Percentiles rank a stretch among this genome's conserved stretches.
Evolutionary conservation across 106 monocot species (phyloP).

Genomic region (Hemerocallis citrina): DNA sequence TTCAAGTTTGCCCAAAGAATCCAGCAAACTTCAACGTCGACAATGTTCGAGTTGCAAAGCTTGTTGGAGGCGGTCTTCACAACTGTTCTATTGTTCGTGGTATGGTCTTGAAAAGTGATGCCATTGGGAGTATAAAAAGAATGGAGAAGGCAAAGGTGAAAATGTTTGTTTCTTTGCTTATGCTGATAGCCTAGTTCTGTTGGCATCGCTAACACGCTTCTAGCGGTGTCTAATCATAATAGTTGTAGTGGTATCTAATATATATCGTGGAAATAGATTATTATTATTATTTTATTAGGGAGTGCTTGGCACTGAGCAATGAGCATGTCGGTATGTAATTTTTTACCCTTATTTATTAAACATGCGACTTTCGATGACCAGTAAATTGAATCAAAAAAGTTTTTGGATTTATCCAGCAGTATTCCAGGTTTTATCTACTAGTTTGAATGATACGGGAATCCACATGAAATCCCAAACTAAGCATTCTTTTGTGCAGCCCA

Average conservation of each 20-base stretch:
- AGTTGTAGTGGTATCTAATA: neutral
- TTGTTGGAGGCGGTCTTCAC: slow-evolving; percentile 88
- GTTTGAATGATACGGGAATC: too few relatives aligned
- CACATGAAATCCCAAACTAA: too few relatives aligned
- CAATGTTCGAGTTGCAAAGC: slow-evolving; percentile 89
- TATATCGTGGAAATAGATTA: neutral
- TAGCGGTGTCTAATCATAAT: too few relatives aligned
- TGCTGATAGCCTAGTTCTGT: neutral
- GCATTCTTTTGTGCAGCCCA: too few relatives aligned
- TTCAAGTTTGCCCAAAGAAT: slow-evolving; percentile 98
- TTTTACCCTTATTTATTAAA: too few relatives aligned
- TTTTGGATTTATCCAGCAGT: too few relatives aligned
- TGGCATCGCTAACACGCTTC: too few relatives aligned
- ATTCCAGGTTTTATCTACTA: too few relatives aligned
- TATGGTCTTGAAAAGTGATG: slow-evolving; percentile 87
- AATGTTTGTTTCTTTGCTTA: neutral
- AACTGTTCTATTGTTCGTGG: slow-evolving; percentile 73
- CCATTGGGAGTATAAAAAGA: slow-evolving; percentile 78
- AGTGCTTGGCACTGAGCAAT: too few relatives aligned
- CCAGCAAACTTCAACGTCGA: slow-evolving; percentile 90
- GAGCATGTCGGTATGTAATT: too few relatives aligned
- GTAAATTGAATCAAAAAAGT: too few relatives aligned
- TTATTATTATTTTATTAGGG: neutral
- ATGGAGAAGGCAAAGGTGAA: slow-evolving; percentile 94
- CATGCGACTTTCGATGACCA: too few relatives aligned